Conservation (phyloP, 257 asterid species). For the Prunella vulgaris region DNA sequence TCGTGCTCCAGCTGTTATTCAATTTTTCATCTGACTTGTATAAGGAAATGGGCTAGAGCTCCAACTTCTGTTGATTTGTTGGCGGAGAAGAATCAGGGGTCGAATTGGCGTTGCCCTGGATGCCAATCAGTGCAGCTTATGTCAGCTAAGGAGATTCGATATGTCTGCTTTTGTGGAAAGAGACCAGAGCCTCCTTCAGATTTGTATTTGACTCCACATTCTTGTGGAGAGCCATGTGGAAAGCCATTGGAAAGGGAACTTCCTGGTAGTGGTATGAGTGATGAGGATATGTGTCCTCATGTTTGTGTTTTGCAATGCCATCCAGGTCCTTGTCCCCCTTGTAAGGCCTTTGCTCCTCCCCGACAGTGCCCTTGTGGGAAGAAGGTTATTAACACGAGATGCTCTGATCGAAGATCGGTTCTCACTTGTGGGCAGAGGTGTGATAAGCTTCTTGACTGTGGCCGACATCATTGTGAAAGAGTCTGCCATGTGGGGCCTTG, state of each 20-base stretch:
- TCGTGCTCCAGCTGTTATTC: slow-evolving; percentile 93
- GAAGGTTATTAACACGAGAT: slow-evolving; percentile 78
- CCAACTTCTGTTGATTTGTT: slow-evolving; percentile 84
- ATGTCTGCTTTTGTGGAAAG: slow-evolving; percentile 84
- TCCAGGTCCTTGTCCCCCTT: slow-evolving; percentile 99
- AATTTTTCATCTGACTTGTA: slow-evolving; percentile 80
- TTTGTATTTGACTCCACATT: slow-evolving; percentile 92
- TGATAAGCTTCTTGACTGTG: slow-evolving; percentile 83
- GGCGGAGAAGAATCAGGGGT: slow-evolving; percentile 79
- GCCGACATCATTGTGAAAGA: slow-evolving; percentile 65
- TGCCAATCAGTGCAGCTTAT: slow-evolving; percentile 91
- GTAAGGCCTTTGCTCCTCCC: slow-evolving; percentile 97
- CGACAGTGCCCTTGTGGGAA: slow-evolving; percentile 87
- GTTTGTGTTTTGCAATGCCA: slow-evolving; percentile 93
- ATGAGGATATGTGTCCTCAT: slow-evolving; percentile 91
- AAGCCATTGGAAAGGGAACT: slow-evolving; percentile 72
- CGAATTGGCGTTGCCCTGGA: slow-evolving; percentile 99
- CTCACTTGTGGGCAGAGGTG: slow-evolving; percentile 87
- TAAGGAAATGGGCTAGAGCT: slow-evolving; percentile 97
- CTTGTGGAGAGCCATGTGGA: slow-evolving; percentile 98
- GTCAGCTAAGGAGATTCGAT: slow-evolving; percentile 75
- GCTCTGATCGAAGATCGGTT: slow-evolving; percentile 80
- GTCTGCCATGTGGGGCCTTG: slow-evolving; percentile 90
- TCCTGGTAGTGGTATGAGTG: slow-evolving; percentile 49
- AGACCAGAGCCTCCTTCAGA: slow-evolving; percentile 90